A percentile compares a stretch with the other conserved stretches of the same genome.
Evolutionary conservation across 169 alveolate genomes (phyloP).

Genomic region (Cardiosporidium cionae): DNA sequence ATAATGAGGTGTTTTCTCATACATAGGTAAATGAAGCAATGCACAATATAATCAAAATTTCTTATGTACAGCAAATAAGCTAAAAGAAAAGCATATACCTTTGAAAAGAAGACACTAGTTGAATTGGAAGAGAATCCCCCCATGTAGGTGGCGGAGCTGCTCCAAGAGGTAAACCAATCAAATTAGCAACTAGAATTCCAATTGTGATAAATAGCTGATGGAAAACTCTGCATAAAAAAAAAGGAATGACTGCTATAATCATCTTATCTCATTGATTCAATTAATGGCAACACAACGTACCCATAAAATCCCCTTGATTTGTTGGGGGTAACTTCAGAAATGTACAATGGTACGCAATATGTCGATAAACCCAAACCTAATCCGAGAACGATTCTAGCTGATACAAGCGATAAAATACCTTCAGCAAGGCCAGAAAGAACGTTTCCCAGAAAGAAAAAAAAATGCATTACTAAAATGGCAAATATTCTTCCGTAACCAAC

Average conservation of each 20-base stretch:
- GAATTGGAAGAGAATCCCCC: too few species aligned
- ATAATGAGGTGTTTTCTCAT: too few species aligned
- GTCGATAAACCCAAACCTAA: constrained; percentile 65
- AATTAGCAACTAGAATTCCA: constrained; percentile 57
- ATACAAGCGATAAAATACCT: constrained; percentile 37
- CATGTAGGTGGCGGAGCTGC: too few species aligned
- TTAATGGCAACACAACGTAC: too few species aligned
- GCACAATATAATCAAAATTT: too few species aligned
- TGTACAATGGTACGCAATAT: constrained; percentile 63
- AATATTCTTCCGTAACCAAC: constrained; percentile 26
- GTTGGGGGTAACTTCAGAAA: constrained; percentile 62
- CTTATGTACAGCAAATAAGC: too few species aligned
- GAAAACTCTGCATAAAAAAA: too few species aligned
- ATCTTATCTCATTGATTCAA: too few species aligned
- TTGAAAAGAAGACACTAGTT: too few species aligned
- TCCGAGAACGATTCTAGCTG: constrained; percentile 62
- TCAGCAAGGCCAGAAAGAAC: constrained; percentile 27
- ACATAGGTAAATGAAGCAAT: too few species aligned
- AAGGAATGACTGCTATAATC: too few species aligned
- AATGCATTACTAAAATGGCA: constrained; percentile 11
- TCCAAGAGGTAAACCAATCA: constrained; percentile 50
- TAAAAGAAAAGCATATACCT: too few species aligned
- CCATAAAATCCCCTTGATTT: constrained; percentile 62
- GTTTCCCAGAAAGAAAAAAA: constrained; percentile 17
- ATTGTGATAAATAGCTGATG: constrained; percentile 63